Evolutionary conservation across 2,329 filamentous ascomycete genomes (phyloP).

Genomic region (Rhytidhysteron rufulum): DNA sequence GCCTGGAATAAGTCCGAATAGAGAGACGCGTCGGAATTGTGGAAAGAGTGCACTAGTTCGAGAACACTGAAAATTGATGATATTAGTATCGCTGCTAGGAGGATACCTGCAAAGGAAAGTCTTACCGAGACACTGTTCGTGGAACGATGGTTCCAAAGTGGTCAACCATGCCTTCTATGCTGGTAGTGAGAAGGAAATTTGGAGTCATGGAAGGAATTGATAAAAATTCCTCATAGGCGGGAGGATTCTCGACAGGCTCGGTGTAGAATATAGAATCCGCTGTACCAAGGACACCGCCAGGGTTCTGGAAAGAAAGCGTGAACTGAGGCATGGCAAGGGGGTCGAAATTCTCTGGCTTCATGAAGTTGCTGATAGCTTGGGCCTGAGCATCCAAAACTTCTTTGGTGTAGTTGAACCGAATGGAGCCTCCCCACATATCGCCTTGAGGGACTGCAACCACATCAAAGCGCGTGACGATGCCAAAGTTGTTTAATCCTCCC

Average conservation of each 20-base stretch:
- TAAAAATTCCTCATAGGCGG: not conserved
- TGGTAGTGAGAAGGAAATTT: too few relatives aligned
- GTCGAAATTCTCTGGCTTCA: not conserved
- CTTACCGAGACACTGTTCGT: too few relatives aligned
- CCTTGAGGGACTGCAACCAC: not conserved
- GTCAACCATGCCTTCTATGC: too few relatives aligned
- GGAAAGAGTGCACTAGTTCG: too few relatives aligned
- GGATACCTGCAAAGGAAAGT: too few relatives aligned
- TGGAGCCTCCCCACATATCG: not conserved
- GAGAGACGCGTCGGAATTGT: too few relatives aligned
- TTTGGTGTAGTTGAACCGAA: not conserved
- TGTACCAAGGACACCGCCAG: not conserved
- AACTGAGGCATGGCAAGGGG: not conserved
- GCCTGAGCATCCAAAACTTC: not conserved
- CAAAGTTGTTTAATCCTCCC: slow-evolving; percentile 17
- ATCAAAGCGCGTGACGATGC: slow-evolving; percentile 2
- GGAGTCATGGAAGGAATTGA: not conserved
- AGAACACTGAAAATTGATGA: too few relatives aligned
- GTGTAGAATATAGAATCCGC: not conserved
- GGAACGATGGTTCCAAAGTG: too few relatives aligned
- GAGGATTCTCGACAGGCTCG: not conserved
- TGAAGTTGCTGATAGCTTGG: slow-evolving; percentile 4
- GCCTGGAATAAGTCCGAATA: too few relatives aligned
- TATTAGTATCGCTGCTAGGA: too few relatives aligned
- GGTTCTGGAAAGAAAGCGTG: not conserved